These are phyloP conservation scores for Kentomonas sorsogonicus DNA, from an alignment of 208 protist genomes.

Conservation along the genomic window DNA sequence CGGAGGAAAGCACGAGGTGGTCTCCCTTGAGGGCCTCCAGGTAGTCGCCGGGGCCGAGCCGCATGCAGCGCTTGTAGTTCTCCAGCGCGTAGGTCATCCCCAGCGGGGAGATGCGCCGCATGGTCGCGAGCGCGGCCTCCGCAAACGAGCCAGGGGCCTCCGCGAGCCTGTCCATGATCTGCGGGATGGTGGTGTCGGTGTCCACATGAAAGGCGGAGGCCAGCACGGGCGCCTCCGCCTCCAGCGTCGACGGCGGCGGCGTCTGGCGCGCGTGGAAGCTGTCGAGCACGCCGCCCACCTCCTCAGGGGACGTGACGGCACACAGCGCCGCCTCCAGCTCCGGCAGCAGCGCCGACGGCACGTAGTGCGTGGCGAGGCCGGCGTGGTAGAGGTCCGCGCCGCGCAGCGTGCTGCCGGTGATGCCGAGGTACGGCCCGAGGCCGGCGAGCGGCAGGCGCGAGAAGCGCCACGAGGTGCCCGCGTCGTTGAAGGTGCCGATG, in stretches of 20 bases:
- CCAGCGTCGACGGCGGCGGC: constrained; percentile 47
- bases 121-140: constrained; percentile 15
- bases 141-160: constrained; percentile 27
- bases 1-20: constrained; percentile 40
- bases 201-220: constrained; percentile 28
- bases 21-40: constrained; percentile 61
- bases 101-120: constrained; percentile 49
- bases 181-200: constrained; percentile 27
- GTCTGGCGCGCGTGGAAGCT: constrained; percentile 27
- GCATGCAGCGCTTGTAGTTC: constrained; percentile 26
- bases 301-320: constrained; percentile 19
- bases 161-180: constrained; percentile 36
- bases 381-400: constrained; percentile 65
- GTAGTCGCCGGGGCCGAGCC: constrained; percentile 20
- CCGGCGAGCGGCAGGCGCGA: constrained; percentile 33
- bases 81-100: constrained; percentile 49
- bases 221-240: constrained; percentile 22
- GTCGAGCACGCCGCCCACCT: constrained; percentile 41
- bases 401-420: constrained; percentile 62
- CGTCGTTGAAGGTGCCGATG: constrained; percentile 81
- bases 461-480: constrained; percentile 68
- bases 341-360: constrained; percentile 37
- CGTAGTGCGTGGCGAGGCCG: constrained; percentile 81
- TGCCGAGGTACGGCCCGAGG: constrained; percentile 70
- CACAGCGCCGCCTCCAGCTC: constrained; percentile 51